These are phyloP conservation scores for Lentinula edodes DNA, from an alignment of 768 basidiomycete species.

Conservation along the genomic window DNA sequence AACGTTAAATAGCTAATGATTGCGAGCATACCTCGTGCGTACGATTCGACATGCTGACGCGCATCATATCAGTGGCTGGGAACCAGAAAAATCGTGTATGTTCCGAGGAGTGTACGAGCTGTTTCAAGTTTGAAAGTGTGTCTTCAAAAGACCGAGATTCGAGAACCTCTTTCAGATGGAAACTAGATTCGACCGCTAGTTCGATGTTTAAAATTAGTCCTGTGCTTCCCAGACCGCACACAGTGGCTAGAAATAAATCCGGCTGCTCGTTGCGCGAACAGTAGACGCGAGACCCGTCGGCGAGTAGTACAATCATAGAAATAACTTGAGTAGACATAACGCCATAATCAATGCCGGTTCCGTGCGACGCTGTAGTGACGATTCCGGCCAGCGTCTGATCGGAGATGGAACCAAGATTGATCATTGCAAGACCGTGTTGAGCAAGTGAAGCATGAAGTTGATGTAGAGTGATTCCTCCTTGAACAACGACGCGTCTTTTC, in stretches of 20 bases:
- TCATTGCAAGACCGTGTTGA: constrained; percentile 72
- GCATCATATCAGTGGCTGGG: constrained; percentile 68
- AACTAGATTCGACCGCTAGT: constrained; percentile 76
- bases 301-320: constrained; percentile 69
- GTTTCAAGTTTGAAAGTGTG: constrained; percentile 52
- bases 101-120: constrained; percentile 58
- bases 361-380: constrained; percentile 93
- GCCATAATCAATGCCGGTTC: constrained; percentile 73
- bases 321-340: constrained; percentile 80
- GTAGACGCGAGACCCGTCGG: constrained; percentile 63
- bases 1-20: constrained; percentile 2
- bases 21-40: constrained; percentile 51
- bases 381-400: constrained; percentile 93
- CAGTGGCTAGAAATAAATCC: constrained; percentile 84
- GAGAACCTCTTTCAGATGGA: constrained; percentile 72
- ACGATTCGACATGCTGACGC: constrained; percentile 70
- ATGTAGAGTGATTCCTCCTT: constrained; percentile 77
- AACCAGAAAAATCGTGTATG: constrained; percentile 97
- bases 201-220: constrained; percentile 80
- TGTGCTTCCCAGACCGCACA: constrained; percentile 88
- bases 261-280: constrained; percentile 58
- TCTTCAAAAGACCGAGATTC: constrained; percentile 57
- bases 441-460: constrained; percentile 67
- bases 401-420: constrained; percentile 92
- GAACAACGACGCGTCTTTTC: constrained; percentile 59